Conservation (phyloP, 169 alveolate species). For the Eimeria tenella region DNA sequence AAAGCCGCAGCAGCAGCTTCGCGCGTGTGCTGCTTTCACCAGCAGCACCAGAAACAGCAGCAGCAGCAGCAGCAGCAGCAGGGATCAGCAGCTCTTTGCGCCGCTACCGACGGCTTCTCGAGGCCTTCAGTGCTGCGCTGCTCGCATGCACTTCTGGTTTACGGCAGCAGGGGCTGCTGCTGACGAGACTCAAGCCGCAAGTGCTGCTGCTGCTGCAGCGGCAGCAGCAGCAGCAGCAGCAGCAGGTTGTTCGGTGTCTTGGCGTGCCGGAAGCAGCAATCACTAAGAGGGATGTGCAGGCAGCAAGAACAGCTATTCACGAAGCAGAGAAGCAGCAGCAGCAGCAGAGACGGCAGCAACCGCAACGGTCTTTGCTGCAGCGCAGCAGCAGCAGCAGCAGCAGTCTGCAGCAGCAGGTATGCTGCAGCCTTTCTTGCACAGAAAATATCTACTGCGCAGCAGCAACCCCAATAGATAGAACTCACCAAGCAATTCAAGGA, state of each 20-base stretch:
- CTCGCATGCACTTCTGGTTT: neutral
- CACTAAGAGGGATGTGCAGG: neutral
- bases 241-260: neutral
- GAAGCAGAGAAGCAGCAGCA: neutral
- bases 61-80: neutral
- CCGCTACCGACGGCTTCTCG: constrained; percentile 7
- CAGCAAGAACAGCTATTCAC: neutral
- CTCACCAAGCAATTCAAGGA: too few relatives aligned
- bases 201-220: too few relatives aligned
- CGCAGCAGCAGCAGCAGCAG: neutral
- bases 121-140: constrained; percentile 15
- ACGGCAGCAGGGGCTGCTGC: neutral
- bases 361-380: neutral
- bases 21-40: too few relatives aligned
- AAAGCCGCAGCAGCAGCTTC: neutral
- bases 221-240: constrained; percentile 6
- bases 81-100: neutral
- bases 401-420: too few relatives aligned
- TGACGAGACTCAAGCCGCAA: too few relatives aligned
- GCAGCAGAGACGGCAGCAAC: neutral
- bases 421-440: too few relatives aligned
- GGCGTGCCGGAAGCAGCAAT: neutral
- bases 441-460: too few relatives aligned
- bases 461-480: too few relatives aligned
- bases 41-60: neutral